Evolutionary conservation across 768 basidiomycete genomes (phyloP).

Genomic region (Mrakia gelida): DNA sequence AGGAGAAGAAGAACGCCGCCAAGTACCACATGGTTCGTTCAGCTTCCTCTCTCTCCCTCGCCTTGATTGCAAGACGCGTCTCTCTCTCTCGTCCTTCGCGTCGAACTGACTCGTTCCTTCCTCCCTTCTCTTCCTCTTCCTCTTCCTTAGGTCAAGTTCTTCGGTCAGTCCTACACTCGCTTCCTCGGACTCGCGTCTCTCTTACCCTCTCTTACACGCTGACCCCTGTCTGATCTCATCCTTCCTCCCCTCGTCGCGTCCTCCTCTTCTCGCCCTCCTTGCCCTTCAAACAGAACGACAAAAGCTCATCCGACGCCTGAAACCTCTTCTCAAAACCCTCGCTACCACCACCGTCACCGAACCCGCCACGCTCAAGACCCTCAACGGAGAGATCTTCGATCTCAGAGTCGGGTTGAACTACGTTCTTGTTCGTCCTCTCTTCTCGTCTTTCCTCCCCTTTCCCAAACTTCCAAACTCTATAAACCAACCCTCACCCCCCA

Average conservation of each 20-base stretch:
- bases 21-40: constrained; percentile 67
- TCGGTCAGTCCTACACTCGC: constrained; percentile 58
- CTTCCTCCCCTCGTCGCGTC: background rate
- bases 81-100: background rate
- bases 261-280: too few species aligned
- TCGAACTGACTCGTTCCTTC: background rate
- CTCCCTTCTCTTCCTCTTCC: background rate
- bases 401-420: constrained; percentile 88
- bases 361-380: constrained; percentile 47
- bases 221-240: background rate
- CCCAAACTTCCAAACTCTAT: background rate
- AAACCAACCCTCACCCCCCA: background rate
- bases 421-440: constrained; percentile 56
- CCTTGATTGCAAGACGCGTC: background rate
- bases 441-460: constrained; percentile 27
- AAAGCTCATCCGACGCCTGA: constrained; percentile 75
- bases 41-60: too few species aligned
- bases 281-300: constrained; percentile 67
- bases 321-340: constrained; percentile 35
- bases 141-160: constrained; percentile 79
- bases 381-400: constrained; percentile 55
- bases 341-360: background rate
- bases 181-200: too few species aligned
- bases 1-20: constrained; percentile 59
- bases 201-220: background rate